phyloP scores from a whole-genome alignment of 75 land plant genomes.

The Pseudotsuga menziesii region DNA sequence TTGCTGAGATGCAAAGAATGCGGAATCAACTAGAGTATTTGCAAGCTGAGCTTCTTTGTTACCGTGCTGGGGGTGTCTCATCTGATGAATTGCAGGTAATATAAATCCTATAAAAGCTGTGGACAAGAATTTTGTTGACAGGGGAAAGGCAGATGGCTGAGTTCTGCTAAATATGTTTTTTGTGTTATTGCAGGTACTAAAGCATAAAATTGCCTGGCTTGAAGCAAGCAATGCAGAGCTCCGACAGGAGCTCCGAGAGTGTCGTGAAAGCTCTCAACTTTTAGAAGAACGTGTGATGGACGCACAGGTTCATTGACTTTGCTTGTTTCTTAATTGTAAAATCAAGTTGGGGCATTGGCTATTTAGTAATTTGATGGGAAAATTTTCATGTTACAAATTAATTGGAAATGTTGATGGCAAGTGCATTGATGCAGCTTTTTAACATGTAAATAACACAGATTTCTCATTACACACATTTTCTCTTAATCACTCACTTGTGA shows the following conservation, averaged over 20 bases:
- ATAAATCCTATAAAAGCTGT: neutral
- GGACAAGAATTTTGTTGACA: neutral
- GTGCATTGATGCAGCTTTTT: too few relatives aligned
- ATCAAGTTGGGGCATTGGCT: neutral
- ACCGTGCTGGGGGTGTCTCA: constrained; percentile 46
- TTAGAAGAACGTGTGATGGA: constrained; percentile 56
- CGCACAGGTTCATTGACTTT: constrained; percentile 60
- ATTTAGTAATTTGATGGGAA: neutral
- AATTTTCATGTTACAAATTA: too few relatives aligned
- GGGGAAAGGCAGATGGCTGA: neutral
- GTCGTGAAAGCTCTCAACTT: constrained; percentile 38
- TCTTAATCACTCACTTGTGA: neutral
- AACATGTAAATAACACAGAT: neutral
- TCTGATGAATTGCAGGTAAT: constrained; percentile 73
- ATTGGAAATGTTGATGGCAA: neutral
- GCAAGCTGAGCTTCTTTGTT: constrained; percentile 83
- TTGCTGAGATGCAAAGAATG: constrained; percentile 95
- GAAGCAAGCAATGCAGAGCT: constrained; percentile 80
- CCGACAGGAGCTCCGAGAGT: constrained; percentile 58
- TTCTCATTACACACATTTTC: neutral
- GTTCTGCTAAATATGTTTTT: neutral
- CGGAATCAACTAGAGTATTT: constrained; percentile 81
- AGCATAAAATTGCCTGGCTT: constrained; percentile 69
- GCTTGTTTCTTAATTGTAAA: neutral
- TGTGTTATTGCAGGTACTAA: constrained; percentile 55